These are phyloP conservation scores for Phaeosphaeria sp. DNA, from an alignment of 2,329 filamentous ascomycete genomes.

Conservation along the genomic window DNA sequence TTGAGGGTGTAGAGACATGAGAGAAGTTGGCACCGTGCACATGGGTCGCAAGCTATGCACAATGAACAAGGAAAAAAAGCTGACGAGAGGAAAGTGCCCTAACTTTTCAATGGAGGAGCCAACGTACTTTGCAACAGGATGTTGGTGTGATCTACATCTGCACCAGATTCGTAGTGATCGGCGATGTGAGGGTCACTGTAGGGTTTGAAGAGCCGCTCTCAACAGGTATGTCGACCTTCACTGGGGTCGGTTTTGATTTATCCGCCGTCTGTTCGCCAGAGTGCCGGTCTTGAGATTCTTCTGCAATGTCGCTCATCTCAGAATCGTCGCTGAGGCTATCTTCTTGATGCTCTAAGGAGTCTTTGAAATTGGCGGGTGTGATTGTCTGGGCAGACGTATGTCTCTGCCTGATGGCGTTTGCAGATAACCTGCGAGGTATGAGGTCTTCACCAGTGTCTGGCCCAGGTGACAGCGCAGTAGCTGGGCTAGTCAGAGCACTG, in stretches of 20 bases:
- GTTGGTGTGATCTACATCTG: conserved; percentile 1
- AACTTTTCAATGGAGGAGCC: neutral
- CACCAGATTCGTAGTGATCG: conserved; percentile 6
- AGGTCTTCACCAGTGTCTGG: conserved; percentile 28
- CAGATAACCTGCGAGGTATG: conserved; percentile 27
- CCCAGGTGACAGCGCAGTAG: conserved; percentile 24
- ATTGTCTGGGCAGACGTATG: conserved; percentile 47
- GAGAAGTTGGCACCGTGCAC: neutral
- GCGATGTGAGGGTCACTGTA: neutral
- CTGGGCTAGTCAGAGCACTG: conserved; percentile 32
- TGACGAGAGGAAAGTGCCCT: neutral
- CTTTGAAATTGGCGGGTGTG: conserved; percentile 37
- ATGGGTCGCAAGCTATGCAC: neutral
- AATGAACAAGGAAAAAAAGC: neutral
- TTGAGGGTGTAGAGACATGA: neutral
- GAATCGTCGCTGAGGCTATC: conserved; percentile 25
- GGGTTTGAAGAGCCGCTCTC: neutral
- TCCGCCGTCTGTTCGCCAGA: conserved; percentile 10
- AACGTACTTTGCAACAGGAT: neutral
- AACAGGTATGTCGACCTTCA: conserved; percentile 2
- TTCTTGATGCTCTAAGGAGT: conserved; percentile 29
- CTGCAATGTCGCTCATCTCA: conserved; percentile 44
- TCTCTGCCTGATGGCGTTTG: conserved; percentile 42
- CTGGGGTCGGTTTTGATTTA: conserved; percentile 5
- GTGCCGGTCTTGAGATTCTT: conserved; percentile 29